Conservation (phyloP, 1,139 yeast species). For the Debaryomyces sp. region DNA sequence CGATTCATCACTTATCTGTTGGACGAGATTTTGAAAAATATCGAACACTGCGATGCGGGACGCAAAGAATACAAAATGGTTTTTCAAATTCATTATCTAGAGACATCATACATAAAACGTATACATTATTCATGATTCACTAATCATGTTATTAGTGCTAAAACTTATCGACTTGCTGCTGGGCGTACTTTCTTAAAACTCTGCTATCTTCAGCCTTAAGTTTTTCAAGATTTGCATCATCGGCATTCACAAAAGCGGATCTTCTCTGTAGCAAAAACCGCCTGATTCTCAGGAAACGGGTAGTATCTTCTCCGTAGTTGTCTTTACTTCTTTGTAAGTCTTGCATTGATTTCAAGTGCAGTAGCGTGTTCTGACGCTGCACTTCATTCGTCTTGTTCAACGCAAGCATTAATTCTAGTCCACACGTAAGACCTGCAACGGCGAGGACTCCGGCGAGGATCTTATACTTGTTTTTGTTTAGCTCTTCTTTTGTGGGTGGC, state of each 20-base stretch:
- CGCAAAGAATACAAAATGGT: not conserved
- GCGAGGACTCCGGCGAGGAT: constrained; percentile 46
- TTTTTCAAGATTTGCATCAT: constrained; percentile 18
- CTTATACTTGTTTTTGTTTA: constrained; percentile 47
- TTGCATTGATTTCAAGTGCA: constrained; percentile 48
- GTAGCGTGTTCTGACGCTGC: constrained; percentile 28
- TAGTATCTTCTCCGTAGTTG: constrained; percentile 51
- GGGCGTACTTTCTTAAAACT: constrained; percentile 37
- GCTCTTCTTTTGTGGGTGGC: constrained; percentile 47
- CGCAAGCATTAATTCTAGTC: constrained; percentile 49
- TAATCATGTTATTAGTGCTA: constrained; percentile 9
- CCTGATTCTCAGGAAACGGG: constrained; percentile 44
- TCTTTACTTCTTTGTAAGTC: constrained; percentile 51
- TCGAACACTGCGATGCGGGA: not conserved
- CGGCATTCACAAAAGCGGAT: constrained; percentile 26
- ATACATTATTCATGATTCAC: not conserved
- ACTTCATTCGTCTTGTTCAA: constrained; percentile 38
- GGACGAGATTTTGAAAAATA: constrained; percentile 1
- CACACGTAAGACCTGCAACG: constrained; percentile 41
- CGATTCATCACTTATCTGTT: not conserved
- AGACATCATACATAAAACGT: not conserved
- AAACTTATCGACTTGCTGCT: constrained; percentile 25
- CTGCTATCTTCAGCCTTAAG: constrained; percentile 30
- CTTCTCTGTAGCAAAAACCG: constrained; percentile 66
- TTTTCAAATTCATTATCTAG: not conserved